Evolutionary conservation across 306 rosid genomes (phyloP), one percentile per base, ranked within the genome.

Genomic region (Chamaecrista fasciculata): DNA sequence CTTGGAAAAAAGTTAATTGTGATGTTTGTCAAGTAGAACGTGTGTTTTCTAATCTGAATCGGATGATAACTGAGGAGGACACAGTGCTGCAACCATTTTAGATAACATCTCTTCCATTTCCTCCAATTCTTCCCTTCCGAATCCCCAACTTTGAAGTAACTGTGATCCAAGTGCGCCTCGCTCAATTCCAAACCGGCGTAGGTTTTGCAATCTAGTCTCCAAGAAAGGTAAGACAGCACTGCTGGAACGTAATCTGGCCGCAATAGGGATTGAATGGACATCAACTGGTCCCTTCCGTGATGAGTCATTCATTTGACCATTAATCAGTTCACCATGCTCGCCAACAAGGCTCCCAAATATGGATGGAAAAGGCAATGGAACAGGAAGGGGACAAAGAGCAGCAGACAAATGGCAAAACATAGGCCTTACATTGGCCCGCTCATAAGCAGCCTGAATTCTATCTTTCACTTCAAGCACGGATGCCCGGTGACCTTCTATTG

Each of bases 321-420:
- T 73, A 61, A 77, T 48, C 46, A 84, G 72, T 76, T 90, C 88
- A 33, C 97, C 98, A 2, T 69, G 81, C 67, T 81, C 85, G 72
- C 96, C 96, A 58, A 90, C 79, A 49, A 36, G 67, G 69, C 67
- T 80, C 12, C 96, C 81, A 33, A 93, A 93, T 66, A 93, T 90
- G 25, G 88, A 78, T 56, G 98, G 98, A 71, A 93, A 93, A 42
- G 98, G 91, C 80, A 93, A 81, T 8, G 98, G 97, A 59, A 93
- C 85, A 59, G 97, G 97, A 60, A 93, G 80, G 50, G 98, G 98
- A 73, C 90, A 80, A 62, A 47, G 86, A 62, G 87, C 85, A 59
- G 57, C 87, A 29, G 94, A 88, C 18, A 93, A 81, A 82, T 88
- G 95, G 86, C 82, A 75, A 79, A 85, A 82, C 89, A 60, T 67